Evolutionary conservation across 2,329 filamentous ascomycete species (phyloP), one percentile per base, ranked within the genome.

Genomic region (Curvularia hawaiiensis): DNA sequence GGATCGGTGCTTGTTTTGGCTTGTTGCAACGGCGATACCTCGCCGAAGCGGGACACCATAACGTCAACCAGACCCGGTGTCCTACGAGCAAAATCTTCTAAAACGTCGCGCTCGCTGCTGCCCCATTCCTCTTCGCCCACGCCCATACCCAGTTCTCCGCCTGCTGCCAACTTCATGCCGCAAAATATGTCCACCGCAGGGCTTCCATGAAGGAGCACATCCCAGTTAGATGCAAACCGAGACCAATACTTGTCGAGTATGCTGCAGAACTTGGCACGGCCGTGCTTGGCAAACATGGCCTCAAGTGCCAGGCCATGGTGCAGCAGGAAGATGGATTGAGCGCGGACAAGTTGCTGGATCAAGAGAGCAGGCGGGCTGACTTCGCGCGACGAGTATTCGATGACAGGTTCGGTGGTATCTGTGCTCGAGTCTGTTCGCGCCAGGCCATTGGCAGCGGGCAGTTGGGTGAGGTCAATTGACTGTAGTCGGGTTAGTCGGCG

Each of bases 71-170:
- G 82, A 0, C 95, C 95, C 50, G 95, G 89, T 24, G 91, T 90
- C 54, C 90, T 83, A 10, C 83, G 84, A 1, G 92, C 87, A 60
- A 97, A 86, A n/a, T 92, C 92, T 75, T 98, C 94, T 1, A 99
- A 80, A 0, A 98, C 94, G 67, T 96, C 94, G 67, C 94, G 84
- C 79, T 98, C 94, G 31, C 92, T 92, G 72, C 94, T 97, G 4
- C 94, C 94, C 74, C 92, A 89, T 54, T 97, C 91, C 78, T 98
- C 95, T 74, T 98, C 95, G 18, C 95, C 95, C 1, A 98, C 95
- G 0, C 95, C 95, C 45, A 97, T 86, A 16, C 95, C 95, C 26
- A 98, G 84, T 77, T 98, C 94, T 18, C 95, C 94, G 33, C 91
- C 92, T 7, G 90, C 91, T 12, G 93, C 91, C 31, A 99, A 82